Percentiles rank a stretch among this genome's conserved stretches.
These are phyloP conservation scores for Porphyrellus cyaneotinctus DNA, from an alignment of 768 basidiomycete species.

Conservation along the genomic window DNA sequence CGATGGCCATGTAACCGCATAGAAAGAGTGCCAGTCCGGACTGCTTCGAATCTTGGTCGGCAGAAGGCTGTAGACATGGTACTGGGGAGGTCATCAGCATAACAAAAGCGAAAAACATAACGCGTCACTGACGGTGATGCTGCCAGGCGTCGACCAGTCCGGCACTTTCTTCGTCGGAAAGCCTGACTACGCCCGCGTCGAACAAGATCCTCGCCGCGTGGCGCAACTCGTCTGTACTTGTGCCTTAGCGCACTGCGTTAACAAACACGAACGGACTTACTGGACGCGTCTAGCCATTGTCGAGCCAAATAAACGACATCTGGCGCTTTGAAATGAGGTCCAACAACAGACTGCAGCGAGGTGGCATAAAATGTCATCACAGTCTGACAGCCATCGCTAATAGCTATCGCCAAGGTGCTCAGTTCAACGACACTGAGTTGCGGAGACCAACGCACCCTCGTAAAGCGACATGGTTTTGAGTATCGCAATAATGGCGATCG, in stretches of 20 bases:
- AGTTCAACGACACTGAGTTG: background rate
- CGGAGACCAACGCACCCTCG: slow-evolving; percentile 45
- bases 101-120: background rate
- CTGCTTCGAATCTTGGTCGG: slow-evolving; percentile 51
- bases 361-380: slow-evolving; percentile 79
- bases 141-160: slow-evolving; percentile 60
- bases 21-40: slow-evolving; percentile 74
- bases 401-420: slow-evolving; percentile 40
- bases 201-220: slow-evolving; percentile 76
- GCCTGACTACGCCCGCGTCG: slow-evolving; percentile 62
- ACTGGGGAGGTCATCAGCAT: slow-evolving; percentile 37
- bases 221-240: slow-evolving; percentile 60
- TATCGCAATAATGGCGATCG: slow-evolving; percentile 60
- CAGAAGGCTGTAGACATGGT: slow-evolving; percentile 57
- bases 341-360: slow-evolving; percentile 60
- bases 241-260: slow-evolving; percentile 4
- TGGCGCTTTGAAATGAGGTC: slow-evolving; percentile 58
- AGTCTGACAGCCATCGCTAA: slow-evolving; percentile 63
- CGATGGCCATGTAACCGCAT: slow-evolving; percentile 77
- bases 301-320: slow-evolving; percentile 68
- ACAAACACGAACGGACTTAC: slow-evolving; percentile 38
- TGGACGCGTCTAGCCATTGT: slow-evolving; percentile 71
- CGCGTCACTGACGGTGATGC: slow-evolving; percentile 46
- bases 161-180: slow-evolving; percentile 66
- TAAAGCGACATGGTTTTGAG: slow-evolving; percentile 71